Conservation (phyloP, 345 rosid genomes). For the Hibiscus trionum region DNA sequence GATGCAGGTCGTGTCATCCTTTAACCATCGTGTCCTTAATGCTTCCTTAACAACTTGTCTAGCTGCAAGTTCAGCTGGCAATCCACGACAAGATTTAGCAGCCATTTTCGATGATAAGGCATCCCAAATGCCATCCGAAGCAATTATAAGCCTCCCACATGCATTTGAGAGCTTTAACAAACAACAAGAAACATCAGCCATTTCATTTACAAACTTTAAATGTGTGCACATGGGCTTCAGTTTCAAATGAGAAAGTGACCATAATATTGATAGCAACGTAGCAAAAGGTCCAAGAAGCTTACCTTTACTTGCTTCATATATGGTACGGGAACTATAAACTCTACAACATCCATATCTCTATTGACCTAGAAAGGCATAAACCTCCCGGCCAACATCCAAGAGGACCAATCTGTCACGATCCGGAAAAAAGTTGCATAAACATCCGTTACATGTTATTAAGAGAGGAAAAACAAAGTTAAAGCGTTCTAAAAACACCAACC, state of each 20-base stretch:
- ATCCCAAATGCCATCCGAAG: slow-evolving; percentile 96
- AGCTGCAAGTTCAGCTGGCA: slow-evolving; percentile 88
- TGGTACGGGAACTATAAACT: slow-evolving; percentile 84
- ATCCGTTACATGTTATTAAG: neutral
- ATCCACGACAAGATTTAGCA: slow-evolving; percentile 70
- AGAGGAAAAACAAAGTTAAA: neutral
- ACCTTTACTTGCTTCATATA: slow-evolving; percentile 94
- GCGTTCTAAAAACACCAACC: slow-evolving; percentile 29
- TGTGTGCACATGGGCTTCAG: neutral
- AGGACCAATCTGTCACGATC: slow-evolving; percentile 60
- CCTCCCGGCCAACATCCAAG: slow-evolving; percentile 96
- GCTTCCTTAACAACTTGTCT: slow-evolving; percentile 95
- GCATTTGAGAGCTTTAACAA: slow-evolving; percentile 55
- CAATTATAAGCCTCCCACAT: slow-evolving; percentile 86
- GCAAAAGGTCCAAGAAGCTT: neutral
- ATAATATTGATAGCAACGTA: neutral
- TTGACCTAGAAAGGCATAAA: slow-evolving; percentile 87
- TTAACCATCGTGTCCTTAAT: slow-evolving; percentile 66
- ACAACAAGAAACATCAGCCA: slow-evolving; percentile 6
- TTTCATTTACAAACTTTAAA: neutral
- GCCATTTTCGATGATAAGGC: slow-evolving; percentile 70
- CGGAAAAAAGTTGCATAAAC: neutral
- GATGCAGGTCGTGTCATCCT: slow-evolving; percentile 88
- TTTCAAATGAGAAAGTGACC: neutral
- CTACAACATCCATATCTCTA: slow-evolving; percentile 91